These are phyloP conservation scores for Cryptococcus deneoformans DNA, from an alignment of 1,284 basidiomycete genomes.

Conservation along the genomic window DNA sequence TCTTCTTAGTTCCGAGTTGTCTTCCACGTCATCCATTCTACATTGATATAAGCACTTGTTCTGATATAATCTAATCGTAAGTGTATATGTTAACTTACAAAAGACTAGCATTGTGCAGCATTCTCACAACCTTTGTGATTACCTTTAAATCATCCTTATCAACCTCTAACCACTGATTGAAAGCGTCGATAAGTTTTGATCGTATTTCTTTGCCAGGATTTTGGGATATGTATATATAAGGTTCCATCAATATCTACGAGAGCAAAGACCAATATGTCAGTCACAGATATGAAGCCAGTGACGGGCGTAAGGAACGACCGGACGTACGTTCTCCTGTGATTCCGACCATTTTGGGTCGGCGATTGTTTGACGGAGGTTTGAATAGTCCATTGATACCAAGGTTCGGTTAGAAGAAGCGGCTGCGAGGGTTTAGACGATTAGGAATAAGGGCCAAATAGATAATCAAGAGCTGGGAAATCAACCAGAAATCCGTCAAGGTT, in stretches of 20 bases:
- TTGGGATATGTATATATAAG: conserved; percentile 80
- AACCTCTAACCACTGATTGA: conserved; percentile 90
- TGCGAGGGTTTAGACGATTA: too few species aligned
- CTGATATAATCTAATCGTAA: not conserved
- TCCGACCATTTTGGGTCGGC: conserved; percentile 40
- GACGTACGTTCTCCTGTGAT: conserved; percentile 45
- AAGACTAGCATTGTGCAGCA: conserved; percentile 92
- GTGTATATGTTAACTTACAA: conserved; percentile 57
- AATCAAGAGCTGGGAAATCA: too few species aligned
- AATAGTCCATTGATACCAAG: conserved; percentile 23
- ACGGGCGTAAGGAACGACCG: not conserved
- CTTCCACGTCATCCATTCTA: conserved; percentile 97
- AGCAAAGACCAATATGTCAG: not conserved
- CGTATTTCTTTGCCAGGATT: conserved; percentile 94
- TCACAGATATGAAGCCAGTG: not conserved
- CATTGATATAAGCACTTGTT: not conserved
- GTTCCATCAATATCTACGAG: conserved; percentile 71
- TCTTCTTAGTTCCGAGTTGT: conserved; percentile 83
- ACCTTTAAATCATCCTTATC: conserved; percentile 65
- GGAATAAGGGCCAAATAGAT: too few species aligned
- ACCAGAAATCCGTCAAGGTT: too few species aligned
- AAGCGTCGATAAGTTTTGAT: conserved; percentile 83
- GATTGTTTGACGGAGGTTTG: conserved; percentile 22
- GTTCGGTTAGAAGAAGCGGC: too few species aligned
- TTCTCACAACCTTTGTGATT: conserved; percentile 79